Percentiles rank a stretch among this genome's conserved stretches.
Evolutionary conservation across 495 filamentous ascomycete genomes (phyloP).

Genomic region (Cudoniella acicularis): DNA sequence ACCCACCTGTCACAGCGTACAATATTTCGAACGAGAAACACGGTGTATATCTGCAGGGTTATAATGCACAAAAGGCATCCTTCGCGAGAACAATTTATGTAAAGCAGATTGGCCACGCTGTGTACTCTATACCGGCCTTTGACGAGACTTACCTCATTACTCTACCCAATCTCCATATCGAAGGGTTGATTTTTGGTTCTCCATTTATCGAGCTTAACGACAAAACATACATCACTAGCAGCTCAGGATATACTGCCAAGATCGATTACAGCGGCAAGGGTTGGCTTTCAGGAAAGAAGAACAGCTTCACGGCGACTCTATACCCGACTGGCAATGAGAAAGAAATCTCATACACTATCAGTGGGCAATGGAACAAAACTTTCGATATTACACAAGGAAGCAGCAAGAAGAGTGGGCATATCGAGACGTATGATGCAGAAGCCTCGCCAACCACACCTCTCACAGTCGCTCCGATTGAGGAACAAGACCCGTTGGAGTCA

Average conservation of each 20-base stretch:
- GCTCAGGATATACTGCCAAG: constrained; percentile 82
- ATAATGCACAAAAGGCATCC: constrained; percentile 95
- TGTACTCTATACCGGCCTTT: constrained; percentile 67
- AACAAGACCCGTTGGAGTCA: constrained; percentile 86
- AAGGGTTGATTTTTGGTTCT: constrained; percentile 87
- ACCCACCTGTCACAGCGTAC: constrained; percentile 95
- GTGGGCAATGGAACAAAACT: constrained; percentile 88
- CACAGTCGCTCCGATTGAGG: constrained; percentile 66
- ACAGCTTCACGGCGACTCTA: constrained; percentile 78
- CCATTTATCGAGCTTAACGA: constrained; percentile 93
- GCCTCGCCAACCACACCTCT: constrained; percentile 62
- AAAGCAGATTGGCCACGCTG: constrained; percentile 94
- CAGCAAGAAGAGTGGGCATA: constrained; percentile 57
- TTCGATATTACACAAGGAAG: constrained; percentile 79
- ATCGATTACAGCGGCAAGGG: constrained; percentile 94
- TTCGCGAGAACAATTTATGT: constrained; percentile 93
- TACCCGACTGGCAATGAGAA: constrained; percentile 79
- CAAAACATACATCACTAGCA: constrained; percentile 79
- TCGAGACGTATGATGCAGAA: constrained; percentile 70
- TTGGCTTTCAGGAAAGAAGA: constrained; percentile 96
- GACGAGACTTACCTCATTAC: constrained; percentile 86
- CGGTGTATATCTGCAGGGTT: constrained; percentile 86
- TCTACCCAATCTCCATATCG: constrained; percentile 88
- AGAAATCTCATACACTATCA: constrained; percentile 80
- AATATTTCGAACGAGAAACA: constrained; percentile 82